Conservation (phyloP, 2,329 filamentous ascomycete species). For the Ceratocystiopsis minuta region DNA sequence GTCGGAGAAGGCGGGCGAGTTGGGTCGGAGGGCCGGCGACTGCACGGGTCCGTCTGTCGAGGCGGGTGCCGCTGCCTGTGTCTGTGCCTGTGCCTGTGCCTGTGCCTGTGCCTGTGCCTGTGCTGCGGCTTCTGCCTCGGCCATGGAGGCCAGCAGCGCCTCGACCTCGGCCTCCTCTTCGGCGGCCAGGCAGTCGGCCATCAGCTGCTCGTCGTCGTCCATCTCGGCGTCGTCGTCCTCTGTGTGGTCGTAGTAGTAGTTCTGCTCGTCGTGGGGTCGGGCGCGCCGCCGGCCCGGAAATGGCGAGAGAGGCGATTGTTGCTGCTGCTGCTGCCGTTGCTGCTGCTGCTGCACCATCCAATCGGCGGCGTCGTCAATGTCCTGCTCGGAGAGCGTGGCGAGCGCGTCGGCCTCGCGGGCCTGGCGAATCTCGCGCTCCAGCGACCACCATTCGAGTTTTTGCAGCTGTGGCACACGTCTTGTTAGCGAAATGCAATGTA, state of each 20-base stretch:
- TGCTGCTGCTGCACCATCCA: conserved; percentile 11
- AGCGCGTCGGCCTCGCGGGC: conserved; percentile 22
- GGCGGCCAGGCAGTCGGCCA: conserved; percentile 32
- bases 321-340: too few relatives aligned
- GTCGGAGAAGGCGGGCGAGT: conserved; percentile 25
- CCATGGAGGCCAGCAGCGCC: conserved; percentile 33
- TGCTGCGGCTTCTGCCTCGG: background rate
- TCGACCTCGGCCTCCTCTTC: conserved; percentile 40
- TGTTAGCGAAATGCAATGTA: too few relatives aligned
- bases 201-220: conserved; percentile 28
- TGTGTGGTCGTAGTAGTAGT: conserved; percentile 4
- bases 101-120: too few relatives aligned
- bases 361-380: conserved; percentile 31
- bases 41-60: too few relatives aligned
- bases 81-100: too few relatives aligned
- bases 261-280: background rate
- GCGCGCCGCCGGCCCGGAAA: background rate
- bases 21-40: conserved; percentile 11
- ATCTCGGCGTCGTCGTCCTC: conserved; percentile 11
- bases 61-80: background rate
- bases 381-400: conserved; percentile 27
- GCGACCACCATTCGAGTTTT: conserved; percentile 24
- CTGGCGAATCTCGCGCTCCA: conserved; percentile 20
- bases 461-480: conserved; percentile 7
- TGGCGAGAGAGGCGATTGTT: background rate